These are phyloP conservation scores for Colletotrichum sidae DNA, from an alignment of 2,329 filamentous ascomycete genomes.

Conservation along the genomic window DNA sequence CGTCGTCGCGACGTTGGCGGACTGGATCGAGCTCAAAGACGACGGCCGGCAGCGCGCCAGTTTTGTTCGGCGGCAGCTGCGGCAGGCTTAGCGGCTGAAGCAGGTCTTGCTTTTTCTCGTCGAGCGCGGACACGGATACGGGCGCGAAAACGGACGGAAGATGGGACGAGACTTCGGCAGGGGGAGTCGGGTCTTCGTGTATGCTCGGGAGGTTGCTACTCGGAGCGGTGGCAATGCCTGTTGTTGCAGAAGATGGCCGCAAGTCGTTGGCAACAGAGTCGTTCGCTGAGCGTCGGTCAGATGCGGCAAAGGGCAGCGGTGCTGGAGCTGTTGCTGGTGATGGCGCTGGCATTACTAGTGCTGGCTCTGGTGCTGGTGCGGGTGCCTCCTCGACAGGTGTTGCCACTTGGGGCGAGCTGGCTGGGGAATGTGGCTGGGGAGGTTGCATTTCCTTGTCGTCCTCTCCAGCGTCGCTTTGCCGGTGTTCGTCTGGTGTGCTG, in stretches of 20 bases:
- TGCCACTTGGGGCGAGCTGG: slow-evolving; percentile 15
- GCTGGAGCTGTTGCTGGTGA: slow-evolving; percentile 9
- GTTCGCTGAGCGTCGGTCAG: slow-evolving; percentile 39
- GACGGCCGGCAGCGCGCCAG: slow-evolving; percentile 12
- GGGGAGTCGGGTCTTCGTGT: slow-evolving; percentile 34
- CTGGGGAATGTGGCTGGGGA: slow-evolving; percentile 30
- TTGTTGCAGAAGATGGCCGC: slow-evolving; percentile 41
- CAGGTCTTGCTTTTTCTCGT: slow-evolving; percentile 11
- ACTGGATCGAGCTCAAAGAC: slow-evolving; percentile 16
- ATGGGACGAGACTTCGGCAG: slow-evolving; percentile 7
- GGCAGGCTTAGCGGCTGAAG: slow-evolving; percentile 1
- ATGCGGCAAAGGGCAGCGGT: slow-evolving; percentile 35
- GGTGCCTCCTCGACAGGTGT: no score
- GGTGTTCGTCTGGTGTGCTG: slow-evolving; percentile 15
- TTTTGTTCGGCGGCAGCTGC: slow-evolving; percentile 16
- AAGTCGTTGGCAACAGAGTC: slow-evolving; percentile 49
- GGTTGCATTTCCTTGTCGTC: slow-evolving; percentile 16
- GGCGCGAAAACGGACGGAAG: no score
- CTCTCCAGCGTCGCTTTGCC: slow-evolving; percentile 29
- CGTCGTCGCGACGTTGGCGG: slow-evolving; percentile 25
- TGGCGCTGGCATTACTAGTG: no score
- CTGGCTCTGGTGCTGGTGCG: no score
- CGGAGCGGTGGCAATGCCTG: slow-evolving; percentile 36
- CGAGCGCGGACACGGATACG: neutral
- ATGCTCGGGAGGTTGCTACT: slow-evolving; percentile 37